phyloP scores from a whole-genome alignment of 2,329 filamentous ascomycete species.

The Juglanconis oblonga region DNA sequence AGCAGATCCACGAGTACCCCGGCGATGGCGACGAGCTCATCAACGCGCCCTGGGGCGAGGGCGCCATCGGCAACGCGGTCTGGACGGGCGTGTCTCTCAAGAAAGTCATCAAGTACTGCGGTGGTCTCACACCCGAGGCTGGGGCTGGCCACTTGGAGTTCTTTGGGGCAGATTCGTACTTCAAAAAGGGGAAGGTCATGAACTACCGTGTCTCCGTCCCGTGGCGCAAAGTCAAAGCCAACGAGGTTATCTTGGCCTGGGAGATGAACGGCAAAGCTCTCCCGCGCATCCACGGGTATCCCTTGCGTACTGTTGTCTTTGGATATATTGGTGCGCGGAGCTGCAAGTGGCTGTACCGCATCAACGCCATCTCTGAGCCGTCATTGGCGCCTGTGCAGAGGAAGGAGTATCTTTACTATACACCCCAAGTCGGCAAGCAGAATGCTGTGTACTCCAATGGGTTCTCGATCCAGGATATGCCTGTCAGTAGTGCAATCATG shows the following conservation, averaged over 20 bases:
- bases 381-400: constrained; percentile 60
- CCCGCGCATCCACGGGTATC: constrained; percentile 64
- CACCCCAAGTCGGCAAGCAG: constrained; percentile 66
- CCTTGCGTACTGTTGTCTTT: constrained; percentile 59
- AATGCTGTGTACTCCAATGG: constrained; percentile 58
- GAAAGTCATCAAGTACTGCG: constrained; percentile 68
- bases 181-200: constrained; percentile 62
- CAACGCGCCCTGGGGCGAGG: constrained; percentile 59
- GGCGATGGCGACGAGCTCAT: constrained; percentile 64
- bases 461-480: constrained; percentile 71
- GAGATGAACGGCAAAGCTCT: constrained; percentile 68
- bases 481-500: constrained; percentile 66
- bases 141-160: constrained; percentile 63
- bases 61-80: constrained; percentile 63
- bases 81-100: constrained; percentile 65
- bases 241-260: constrained; percentile 67
- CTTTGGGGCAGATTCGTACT: constrained; percentile 69
- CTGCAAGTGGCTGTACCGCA: constrained; percentile 61
- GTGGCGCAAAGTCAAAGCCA: constrained; percentile 62
- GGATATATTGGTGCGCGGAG: constrained; percentile 67
- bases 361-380: constrained; percentile 58
- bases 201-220: constrained; percentile 69
- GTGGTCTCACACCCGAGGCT: constrained; percentile 45
- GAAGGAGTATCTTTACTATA: constrained; percentile 67
- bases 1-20: constrained; percentile 64